phyloP scores from a whole-genome alignment of 305 asterid species.

The Lippia alba region DNA sequence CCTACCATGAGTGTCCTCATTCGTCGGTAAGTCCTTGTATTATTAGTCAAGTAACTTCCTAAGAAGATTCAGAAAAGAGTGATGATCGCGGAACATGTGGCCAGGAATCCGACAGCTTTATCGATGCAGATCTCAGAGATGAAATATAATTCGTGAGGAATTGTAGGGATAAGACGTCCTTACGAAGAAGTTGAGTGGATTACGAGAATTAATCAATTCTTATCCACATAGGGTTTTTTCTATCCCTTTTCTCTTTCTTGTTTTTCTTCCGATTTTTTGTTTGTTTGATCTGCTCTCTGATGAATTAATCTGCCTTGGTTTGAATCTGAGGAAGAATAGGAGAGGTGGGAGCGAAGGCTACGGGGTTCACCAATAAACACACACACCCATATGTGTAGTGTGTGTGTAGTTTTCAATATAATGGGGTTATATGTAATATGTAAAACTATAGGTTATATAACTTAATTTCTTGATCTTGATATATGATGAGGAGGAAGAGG shows the following conservation, averaged over 20 bases:
- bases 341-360: constrained; percentile 24
- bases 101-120: not conserved
- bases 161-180: constrained; percentile 17
- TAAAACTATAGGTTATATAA: not conserved
- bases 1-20: constrained; percentile 24
- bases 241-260: not conserved
- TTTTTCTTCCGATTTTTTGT: not conserved
- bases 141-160: not conserved
- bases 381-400: not conserved
- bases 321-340: constrained; percentile 20
- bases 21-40: not conserved
- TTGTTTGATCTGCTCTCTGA: no score
- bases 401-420: not conserved
- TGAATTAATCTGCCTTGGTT: not conserved
- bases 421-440: not conserved
- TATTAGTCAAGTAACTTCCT: constrained; percentile 18
- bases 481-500: not conserved
- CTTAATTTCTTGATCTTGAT: not conserved
- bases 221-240: not conserved
- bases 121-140: not conserved
- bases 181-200: constrained; percentile 15
- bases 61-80: not conserved
- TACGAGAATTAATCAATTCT: constrained; percentile 16
- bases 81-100: constrained; percentile 21
- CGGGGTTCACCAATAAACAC: constrained; percentile 26